These are phyloP conservation scores for Pleomassaria siparia DNA, from an alignment of 2,329 filamentous ascomycete genomes.

Conservation along the genomic window DNA sequence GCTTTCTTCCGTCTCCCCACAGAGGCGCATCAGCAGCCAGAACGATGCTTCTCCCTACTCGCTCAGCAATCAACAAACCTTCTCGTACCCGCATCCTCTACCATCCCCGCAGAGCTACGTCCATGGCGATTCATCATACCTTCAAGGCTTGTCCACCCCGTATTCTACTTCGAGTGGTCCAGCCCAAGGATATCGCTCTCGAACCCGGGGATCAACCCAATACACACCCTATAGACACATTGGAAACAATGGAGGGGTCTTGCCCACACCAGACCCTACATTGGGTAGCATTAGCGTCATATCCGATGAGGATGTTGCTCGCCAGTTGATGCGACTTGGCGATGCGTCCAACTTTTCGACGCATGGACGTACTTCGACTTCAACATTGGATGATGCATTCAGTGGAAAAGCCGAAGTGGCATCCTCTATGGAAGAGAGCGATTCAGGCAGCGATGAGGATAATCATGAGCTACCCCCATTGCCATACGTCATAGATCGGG, in stretches of 20 bases:
- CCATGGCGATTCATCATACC: conserved; percentile 39
- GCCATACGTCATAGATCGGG: conserved; percentile 27
- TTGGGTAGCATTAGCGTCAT: conserved; percentile 81
- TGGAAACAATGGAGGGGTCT: conserved; percentile 56
- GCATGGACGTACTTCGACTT: conserved; percentile 88
- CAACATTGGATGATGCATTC: conserved; percentile 89
- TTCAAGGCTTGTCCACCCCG: conserved; percentile 39
- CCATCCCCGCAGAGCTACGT: conserved; percentile 81
- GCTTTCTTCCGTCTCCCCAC: conserved; percentile 94
- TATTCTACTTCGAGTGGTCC: conserved; percentile 38
- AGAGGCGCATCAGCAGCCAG: conserved; percentile 74
- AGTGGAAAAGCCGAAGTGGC: conserved; percentile 80
- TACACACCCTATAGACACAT: conserved; percentile 46
- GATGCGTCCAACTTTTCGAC: conserved; percentile 86
- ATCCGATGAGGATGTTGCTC: conserved; percentile 95
- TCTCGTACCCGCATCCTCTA: conserved; percentile 73
- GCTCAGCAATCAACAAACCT: conserved; percentile 75
- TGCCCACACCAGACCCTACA: conserved; percentile 95
- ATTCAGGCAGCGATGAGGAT: conserved; percentile 71
- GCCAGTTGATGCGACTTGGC: conserved; percentile 93
- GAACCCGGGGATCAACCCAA: conserved; percentile 39
- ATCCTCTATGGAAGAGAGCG: conserved; percentile 57
- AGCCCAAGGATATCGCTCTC: conserved; percentile 36
- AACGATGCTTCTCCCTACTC: conserved; percentile 73
- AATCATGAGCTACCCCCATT: conserved; percentile 47